Percentiles rank a stretch among this genome's conserved stretches.
These are phyloP conservation scores for Myriosclerotinia scirpicola DNA, from an alignment of 2,329 filamentous ascomycete genomes.

Conservation along the genomic window DNA sequence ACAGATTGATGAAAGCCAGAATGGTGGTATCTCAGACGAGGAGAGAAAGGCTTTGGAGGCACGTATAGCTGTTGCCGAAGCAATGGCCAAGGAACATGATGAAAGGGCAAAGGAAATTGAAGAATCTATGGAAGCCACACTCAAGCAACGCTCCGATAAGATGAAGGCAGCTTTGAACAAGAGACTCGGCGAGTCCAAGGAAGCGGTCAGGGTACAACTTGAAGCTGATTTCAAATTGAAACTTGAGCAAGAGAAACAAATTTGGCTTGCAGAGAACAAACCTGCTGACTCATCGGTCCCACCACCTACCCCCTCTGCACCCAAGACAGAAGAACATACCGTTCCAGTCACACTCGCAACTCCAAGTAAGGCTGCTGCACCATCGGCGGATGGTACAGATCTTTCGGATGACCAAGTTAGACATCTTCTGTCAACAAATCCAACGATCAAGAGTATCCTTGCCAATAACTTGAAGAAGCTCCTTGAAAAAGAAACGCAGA, in stretches of 20 bases:
- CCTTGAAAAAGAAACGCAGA: constrained; percentile 58
- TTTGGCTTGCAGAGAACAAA: constrained; percentile 57
- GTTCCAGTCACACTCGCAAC: constrained; percentile 27
- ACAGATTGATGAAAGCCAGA: constrained; percentile 49
- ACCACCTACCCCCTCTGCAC: constrained; percentile 42
- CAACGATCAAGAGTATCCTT: constrained; percentile 47
- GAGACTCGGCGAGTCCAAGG: constrained; percentile 59
- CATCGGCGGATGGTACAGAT: constrained; percentile 21
- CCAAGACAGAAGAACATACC: constrained; percentile 40
- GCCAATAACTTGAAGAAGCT: constrained; percentile 66
- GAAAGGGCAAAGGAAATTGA: constrained; percentile 59
- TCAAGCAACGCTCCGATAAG: constrained; percentile 65
- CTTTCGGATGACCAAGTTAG: constrained; percentile 54
- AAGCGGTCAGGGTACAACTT: constrained; percentile 54
- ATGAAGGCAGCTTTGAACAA: constrained; percentile 69
- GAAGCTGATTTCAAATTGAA: constrained; percentile 49
- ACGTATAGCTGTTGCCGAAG: constrained; percentile 59
- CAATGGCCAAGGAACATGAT: constrained; percentile 64
- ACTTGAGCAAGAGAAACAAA: constrained; percentile 63
- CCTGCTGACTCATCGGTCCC: constrained; percentile 35
- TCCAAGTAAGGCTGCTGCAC: constrained; percentile 28
- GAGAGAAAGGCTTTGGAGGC: constrained; percentile 63
- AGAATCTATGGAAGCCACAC: constrained; percentile 56
- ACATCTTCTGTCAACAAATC: constrained; percentile 56
- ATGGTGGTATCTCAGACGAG: constrained; percentile 50